These are phyloP conservation scores for Apiotrichum mycotoxinovorans DNA, from an alignment of 1,284 basidiomycete genomes.

Conservation along the genomic window DNA sequence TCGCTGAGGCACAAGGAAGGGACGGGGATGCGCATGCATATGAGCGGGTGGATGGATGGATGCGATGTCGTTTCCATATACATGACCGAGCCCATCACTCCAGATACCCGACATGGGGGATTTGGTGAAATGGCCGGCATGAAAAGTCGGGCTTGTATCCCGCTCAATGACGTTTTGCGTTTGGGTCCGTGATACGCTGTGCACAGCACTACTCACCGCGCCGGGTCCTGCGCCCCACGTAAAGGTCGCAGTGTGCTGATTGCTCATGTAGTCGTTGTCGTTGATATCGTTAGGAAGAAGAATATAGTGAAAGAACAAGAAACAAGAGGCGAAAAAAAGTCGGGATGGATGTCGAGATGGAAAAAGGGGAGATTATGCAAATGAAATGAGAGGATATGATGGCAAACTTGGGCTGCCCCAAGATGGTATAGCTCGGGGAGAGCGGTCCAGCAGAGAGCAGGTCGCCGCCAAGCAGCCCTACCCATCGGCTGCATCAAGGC, in stretches of 20 bases:
- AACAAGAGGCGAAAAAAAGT: background rate
- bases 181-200: background rate
- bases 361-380: constrained; percentile 11
- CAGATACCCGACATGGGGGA: background rate
- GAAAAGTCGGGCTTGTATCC: background rate
- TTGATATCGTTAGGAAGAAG: background rate
- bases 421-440: no score
- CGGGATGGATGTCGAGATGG: constrained; percentile 16
- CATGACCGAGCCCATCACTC: background rate
- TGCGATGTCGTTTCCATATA: background rate
- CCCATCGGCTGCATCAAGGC: no score
- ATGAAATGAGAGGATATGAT: background rate
- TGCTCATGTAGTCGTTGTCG: constrained; percentile 12
- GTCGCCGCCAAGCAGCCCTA: no score
- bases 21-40: background rate
- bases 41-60: constrained; percentile 1
- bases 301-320: background rate
- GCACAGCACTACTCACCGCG: constrained; percentile 27
- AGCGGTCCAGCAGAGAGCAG: no score
- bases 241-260: constrained; percentile 37
- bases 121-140: background rate
- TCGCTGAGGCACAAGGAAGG: background rate
- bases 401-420: background rate
- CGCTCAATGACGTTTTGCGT: background rate
- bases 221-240: constrained; percentile 46